Percentiles rank a stretch among this genome's conserved stretches.
Conservation (phyloP, 2,329 filamentous ascomycete genomes). For the Colletotrichum tropicale region DNA sequence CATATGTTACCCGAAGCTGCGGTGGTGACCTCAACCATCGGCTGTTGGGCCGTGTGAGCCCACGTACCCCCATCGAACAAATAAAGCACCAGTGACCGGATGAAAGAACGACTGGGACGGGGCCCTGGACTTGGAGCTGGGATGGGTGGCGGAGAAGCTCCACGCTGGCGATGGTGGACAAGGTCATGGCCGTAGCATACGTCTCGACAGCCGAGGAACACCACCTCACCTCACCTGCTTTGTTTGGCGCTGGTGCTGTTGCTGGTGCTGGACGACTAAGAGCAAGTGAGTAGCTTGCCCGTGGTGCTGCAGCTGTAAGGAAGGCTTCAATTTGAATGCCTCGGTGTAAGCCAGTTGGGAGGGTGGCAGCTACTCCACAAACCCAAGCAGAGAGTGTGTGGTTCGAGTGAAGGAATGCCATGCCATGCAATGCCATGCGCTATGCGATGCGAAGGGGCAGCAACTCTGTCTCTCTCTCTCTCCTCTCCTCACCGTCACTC, state of each 20-base stretch:
- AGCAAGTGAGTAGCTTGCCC: neutral
- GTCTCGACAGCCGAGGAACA: conserved; percentile 9
- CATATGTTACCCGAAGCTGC: neutral
- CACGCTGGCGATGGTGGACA: neutral
- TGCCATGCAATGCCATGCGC: neutral
- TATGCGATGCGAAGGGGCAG: neutral
- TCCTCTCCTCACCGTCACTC: neutral
- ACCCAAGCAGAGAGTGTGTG: neutral
- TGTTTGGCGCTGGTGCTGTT: neutral
- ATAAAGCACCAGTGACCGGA: neutral
- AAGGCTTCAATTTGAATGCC: neutral
- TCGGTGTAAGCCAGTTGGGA: conserved; percentile 2
- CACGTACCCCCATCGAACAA: neutral
- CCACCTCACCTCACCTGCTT: neutral
- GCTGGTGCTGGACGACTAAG: neutral
- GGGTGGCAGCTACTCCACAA: neutral
- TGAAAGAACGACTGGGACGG: neutral
- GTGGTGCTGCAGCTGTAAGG: neutral
- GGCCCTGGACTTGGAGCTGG: neutral
- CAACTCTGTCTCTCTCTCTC: neutral
- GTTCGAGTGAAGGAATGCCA: neutral
- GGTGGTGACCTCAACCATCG: neutral
- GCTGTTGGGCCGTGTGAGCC: neutral
- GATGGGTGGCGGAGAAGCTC: conserved; percentile 9
- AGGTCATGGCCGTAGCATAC: neutral